Evolutionary conservation across 306 rosid species (phyloP), one percentile per base, ranked within the genome.

Genomic region (Glycyrrhiza uralensis): DNA sequence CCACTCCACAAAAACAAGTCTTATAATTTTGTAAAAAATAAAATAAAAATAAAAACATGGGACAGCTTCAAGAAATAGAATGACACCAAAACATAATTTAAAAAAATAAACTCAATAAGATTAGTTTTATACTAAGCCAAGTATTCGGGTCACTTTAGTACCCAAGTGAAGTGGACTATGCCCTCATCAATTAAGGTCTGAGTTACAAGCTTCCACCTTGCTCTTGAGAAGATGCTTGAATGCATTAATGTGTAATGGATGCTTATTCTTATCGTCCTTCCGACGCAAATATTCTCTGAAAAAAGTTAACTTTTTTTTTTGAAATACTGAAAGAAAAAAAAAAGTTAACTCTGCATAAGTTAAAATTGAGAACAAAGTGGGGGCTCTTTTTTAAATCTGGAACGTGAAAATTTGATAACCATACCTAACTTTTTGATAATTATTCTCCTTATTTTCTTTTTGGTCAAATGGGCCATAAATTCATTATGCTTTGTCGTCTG

Each of bases 291-390:
- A 60, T 69, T 49, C 70, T 35, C 18, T 65, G 66, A 33, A 50
- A 42, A 65, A 56, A 56, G 65, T 55, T 42, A 42, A 42, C 49
- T 42, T 42, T 42, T 33, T 33, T 17, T 46, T 17, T 7, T n/a
- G n/a, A n/a, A n/a, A n/a, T n/a, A n/a, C n/a, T n/a, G n/a, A n/a
- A n/a, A n/a, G 12, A 19, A 10, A 8, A 30, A 26, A 62, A 17
- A 59, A 44, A 52, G 66, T 65, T 49, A 57, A 59, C 65, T 66
- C 44, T 76, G 46, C 39, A 68, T 5, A 17, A 57, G 69, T 33
- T 35, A 46, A 54, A 66, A 30, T 41, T 22, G 55, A n/a, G 4
- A 70, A 28, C 50, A 77, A 77, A 70, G 77, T 46, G 59, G 30
- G 59, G 50, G 22, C 55, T 39, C 72, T 77, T 77, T n/a, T 77